A percentile compares a stretch with the other conserved stretches of the same genome.
Evolutionary conservation across 1,284 basidiomycete species (phyloP).

Genomic region (Ceratobasidium theobromae): DNA sequence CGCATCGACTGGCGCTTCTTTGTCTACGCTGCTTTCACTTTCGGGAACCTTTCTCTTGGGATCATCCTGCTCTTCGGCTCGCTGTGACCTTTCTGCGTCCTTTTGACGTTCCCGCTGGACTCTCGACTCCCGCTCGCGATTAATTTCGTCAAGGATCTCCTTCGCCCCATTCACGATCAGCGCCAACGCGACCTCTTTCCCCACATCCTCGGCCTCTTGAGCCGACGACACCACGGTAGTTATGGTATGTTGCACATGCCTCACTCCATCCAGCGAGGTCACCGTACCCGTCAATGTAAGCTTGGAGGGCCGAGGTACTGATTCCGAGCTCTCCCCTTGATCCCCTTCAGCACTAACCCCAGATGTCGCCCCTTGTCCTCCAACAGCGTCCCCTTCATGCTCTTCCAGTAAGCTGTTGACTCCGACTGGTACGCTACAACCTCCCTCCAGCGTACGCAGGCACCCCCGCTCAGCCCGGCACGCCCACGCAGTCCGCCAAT

Average conservation of each 20-base stretch:
- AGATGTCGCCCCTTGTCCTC: background rate
- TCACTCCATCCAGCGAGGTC: slow-evolving; percentile 70
- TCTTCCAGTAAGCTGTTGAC: slow-evolving; percentile 52
- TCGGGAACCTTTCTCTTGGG: slow-evolving; percentile 11
- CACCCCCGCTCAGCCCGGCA: slow-evolving; percentile 85
- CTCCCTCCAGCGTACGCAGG: slow-evolving; percentile 88
- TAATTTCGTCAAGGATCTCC: slow-evolving; percentile 79
- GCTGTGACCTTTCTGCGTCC: slow-evolving; percentile 19
- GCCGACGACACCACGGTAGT: slow-evolving; percentile 50
- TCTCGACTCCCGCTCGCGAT: slow-evolving; percentile 59
- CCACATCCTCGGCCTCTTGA: slow-evolving; percentile 69
- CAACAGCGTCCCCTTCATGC: slow-evolving; percentile 33
- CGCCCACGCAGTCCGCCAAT: slow-evolving; percentile 73
- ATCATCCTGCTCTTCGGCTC: background rate
- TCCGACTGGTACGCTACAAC: slow-evolving; percentile 97
- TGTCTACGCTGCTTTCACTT: background rate
- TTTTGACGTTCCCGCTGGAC: slow-evolving; percentile 29
- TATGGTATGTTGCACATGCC: slow-evolving; percentile 65
- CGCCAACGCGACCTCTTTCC: slow-evolving; percentile 61
- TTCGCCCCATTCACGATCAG: slow-evolving; percentile 71
- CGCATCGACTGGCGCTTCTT: background rate
- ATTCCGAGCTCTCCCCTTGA: slow-evolving; percentile 39
- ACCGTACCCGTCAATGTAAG: slow-evolving; percentile 75
- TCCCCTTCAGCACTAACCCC: slow-evolving; percentile 44
- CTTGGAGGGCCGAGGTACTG: slow-evolving; percentile 40